Evolutionary conservation across 2,329 filamentous ascomycete species (phyloP).

Genomic region (Colletotrichum caudatum): DNA sequence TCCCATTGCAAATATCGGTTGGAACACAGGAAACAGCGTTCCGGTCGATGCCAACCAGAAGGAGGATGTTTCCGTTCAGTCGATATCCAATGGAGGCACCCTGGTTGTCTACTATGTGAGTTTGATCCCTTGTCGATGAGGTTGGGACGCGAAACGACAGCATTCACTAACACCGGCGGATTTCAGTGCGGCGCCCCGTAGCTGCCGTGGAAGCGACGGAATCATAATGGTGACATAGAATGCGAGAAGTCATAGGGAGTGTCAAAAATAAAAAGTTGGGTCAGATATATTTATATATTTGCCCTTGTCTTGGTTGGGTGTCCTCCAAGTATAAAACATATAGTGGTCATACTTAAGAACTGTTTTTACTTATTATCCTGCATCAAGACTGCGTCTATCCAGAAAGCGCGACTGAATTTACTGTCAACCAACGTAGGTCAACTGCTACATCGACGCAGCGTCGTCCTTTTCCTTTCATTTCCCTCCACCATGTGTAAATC

Average conservation of each 20-base stretch:
- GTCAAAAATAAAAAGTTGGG: not conserved
- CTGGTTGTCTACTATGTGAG: slow-evolving; percentile 28
- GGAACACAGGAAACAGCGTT: slow-evolving; percentile 11
- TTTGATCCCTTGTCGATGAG: rapidly evolving
- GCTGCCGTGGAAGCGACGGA: not conserved
- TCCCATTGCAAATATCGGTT: not conserved
- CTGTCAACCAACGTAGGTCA: too few relatives aligned
- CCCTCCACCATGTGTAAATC: too few relatives aligned
- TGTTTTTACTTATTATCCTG: too few relatives aligned
- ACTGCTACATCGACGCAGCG: too few relatives aligned
- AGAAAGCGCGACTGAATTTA: not conserved
- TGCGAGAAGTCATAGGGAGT: not conserved
- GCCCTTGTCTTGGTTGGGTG: too few relatives aligned
- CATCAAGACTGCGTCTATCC: not conserved
- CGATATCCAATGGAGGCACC: slow-evolving; percentile 11
- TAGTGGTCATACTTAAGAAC: not conserved
- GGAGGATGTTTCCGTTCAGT: slow-evolving; percentile 6
- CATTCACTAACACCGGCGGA: not conserved
- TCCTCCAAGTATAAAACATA: not conserved
- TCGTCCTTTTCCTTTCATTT: too few relatives aligned
- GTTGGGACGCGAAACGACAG: rapidly evolving
- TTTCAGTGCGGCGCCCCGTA: slow-evolving; percentile 1
- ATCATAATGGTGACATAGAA: too few relatives aligned
- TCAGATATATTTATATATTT: not conserved
- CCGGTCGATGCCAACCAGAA: not conserved